Percentiles rank a stretch among this genome's conserved stretches.
These are phyloP conservation scores for Alternaria gaisen DNA, from an alignment of 2,329 filamentous ascomycete genomes.

Conservation along the genomic window DNA sequence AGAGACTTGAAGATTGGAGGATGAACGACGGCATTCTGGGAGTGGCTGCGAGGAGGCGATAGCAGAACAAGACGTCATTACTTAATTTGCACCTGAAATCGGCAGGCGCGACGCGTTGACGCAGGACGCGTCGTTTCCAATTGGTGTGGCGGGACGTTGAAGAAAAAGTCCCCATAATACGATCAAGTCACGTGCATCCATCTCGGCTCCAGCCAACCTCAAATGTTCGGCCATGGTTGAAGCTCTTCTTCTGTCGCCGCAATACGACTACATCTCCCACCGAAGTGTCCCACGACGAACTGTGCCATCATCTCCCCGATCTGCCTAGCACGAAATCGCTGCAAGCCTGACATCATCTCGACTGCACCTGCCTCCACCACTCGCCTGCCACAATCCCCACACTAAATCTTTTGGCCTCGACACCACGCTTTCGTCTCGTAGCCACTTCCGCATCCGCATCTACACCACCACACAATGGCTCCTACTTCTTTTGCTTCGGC, in stretches of 20 bases:
- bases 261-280: constrained; percentile 25
- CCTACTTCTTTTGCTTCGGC: constrained; percentile 62
- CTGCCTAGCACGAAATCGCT: constrained; percentile 24
- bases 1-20: neutral
- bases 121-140: neutral
- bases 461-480: constrained; percentile 50
- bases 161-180: constrained; percentile 13
- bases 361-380: constrained; percentile 35
- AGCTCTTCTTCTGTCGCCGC: constrained; percentile 30
- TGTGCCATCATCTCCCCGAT: constrained; percentile 22
- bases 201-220: constrained; percentile 28
- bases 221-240: constrained; percentile 23
- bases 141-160: constrained; percentile 7
- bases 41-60: neutral
- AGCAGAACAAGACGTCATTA: neutral
- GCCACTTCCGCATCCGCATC: constrained; percentile 27
- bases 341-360: constrained; percentile 30
- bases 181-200: constrained; percentile 17
- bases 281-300: constrained; percentile 17
- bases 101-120: constrained; percentile 17
- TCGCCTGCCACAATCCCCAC: constrained; percentile 35
- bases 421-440: constrained; percentile 31
- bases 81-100: neutral
- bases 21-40: neutral
- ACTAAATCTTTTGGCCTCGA: constrained; percentile 37